Percentiles rank a stretch among this genome's conserved stretches.
These are phyloP conservation scores for Vaccinium darrowii DNA, from an alignment of 148 eudicot species.

Conservation along the genomic window DNA sequence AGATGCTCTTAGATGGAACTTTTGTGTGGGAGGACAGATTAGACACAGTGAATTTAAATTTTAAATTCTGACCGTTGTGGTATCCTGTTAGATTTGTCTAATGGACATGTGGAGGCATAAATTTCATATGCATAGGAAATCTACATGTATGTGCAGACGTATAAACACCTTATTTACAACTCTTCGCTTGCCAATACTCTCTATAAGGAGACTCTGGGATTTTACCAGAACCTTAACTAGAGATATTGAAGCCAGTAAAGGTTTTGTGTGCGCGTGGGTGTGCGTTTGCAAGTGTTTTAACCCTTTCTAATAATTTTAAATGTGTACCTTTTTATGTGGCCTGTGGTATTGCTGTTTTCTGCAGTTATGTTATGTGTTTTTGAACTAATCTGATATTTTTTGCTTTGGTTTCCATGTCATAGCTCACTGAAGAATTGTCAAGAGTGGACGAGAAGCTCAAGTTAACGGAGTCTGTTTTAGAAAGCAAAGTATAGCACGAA, in stretches of 20 bases:
- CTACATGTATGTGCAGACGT: not conserved
- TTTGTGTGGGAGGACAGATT: not conserved
- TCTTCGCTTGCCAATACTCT: not conserved
- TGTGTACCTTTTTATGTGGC: not conserved
- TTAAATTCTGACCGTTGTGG: not conserved
- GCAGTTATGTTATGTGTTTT: constrained; percentile 4
- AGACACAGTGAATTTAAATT: not conserved
- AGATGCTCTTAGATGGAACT: not conserved
- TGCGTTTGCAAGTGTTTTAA: not conserved
- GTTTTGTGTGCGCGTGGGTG: not conserved
- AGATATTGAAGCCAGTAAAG: not conserved
- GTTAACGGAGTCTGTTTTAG: constrained; percentile 59
- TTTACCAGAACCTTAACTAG: not conserved
- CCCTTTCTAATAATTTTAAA: not conserved
- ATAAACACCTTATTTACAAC: not conserved
- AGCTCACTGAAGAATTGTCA: constrained; percentile 66
- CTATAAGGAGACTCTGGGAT: not conserved
- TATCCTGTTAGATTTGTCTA: not conserved
- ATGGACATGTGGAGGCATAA: not conserved
- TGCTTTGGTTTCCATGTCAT: constrained; percentile 3
- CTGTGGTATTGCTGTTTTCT: not conserved
- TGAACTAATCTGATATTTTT: constrained; percentile 11
- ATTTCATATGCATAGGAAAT: not conserved
- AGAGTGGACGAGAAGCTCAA: constrained; percentile 70
- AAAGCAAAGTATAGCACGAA: constrained; percentile 48